These are phyloP conservation scores for Trichophyton rubrum DNA, from an alignment of 2,329 filamentous ascomycete species.

Conservation along the genomic window DNA sequence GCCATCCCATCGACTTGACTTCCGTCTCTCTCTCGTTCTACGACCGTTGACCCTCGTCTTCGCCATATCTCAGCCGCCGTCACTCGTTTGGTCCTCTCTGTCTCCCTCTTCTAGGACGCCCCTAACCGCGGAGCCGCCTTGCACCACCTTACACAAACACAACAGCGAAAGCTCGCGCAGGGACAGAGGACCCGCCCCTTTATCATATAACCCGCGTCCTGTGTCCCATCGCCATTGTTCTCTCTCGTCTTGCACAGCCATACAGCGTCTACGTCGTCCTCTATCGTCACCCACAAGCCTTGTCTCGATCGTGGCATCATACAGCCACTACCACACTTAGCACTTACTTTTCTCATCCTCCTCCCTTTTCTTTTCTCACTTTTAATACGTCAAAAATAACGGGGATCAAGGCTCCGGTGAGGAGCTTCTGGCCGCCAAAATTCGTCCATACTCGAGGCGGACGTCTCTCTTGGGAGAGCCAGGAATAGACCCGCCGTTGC, in stretches of 20 bases:
- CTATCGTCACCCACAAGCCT: background rate
- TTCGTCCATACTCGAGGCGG: conserved; percentile 44
- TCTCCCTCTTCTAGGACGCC: background rate
- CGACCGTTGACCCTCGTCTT: background rate
- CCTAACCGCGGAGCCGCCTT: conserved; percentile 1
- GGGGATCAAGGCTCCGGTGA: conserved; percentile 22
- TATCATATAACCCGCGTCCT: background rate
- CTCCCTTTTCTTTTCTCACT: background rate
- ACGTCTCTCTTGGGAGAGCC: conserved; percentile 49
- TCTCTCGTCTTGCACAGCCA: background rate
- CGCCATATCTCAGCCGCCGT: background rate
- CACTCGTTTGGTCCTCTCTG: background rate
- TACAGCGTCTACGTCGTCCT: background rate
- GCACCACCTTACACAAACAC: background rate
- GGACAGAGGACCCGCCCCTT: background rate
- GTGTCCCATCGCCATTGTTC: background rate
- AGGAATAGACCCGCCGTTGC: conserved; percentile 38
- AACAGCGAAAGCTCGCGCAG: background rate
- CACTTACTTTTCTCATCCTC: no score
- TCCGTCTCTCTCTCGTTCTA: background rate
- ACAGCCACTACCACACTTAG: no score
- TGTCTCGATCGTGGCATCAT: background rate
- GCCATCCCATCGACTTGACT: background rate
- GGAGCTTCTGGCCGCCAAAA: conserved; percentile 37
- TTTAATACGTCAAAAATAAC: background rate